Evolutionary conservation across 441 rosid species (phyloP).

Genomic region (Metrosideros polymorpha): DNA sequence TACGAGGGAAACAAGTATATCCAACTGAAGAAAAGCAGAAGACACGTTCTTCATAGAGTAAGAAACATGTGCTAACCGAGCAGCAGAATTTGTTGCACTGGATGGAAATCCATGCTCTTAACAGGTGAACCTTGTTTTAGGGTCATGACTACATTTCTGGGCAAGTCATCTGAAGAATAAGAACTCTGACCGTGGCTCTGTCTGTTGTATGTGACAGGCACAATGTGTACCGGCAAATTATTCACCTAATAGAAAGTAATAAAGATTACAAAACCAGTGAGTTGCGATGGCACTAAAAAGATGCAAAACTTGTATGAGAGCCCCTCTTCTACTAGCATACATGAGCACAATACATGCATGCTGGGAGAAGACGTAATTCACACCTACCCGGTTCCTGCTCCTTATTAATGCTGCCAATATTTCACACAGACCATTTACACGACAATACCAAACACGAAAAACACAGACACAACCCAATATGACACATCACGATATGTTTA

Average conservation of each 20-base stretch:
- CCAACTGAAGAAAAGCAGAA: neutral
- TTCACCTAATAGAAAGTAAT: neutral
- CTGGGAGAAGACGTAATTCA: neutral
- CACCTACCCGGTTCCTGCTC: neutral
- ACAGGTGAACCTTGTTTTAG: conserved; percentile 22
- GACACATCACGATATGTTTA: neutral
- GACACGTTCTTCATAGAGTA: neutral
- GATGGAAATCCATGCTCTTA: conserved; percentile 33
- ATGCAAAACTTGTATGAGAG: neutral
- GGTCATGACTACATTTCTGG: conserved; percentile 17
- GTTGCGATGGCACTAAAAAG: fast-evolving
- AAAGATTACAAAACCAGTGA: neutral
- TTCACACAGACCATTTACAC: neutral
- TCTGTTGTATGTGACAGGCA: neutral
- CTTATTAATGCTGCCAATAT: neutral
- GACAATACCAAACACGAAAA: neutral
- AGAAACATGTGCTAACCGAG: neutral
- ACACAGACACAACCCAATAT: neutral
- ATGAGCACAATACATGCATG: neutral
- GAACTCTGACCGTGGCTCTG: conserved; percentile 16
- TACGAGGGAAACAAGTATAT: neutral
- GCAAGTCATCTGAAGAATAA: conserved; percentile 19
- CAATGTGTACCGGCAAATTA: neutral
- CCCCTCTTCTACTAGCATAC: neutral
- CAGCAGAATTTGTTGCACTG: neutral